Evolutionary conservation across 2,329 filamentous ascomycete species (phyloP).

Genomic region (Penicillium hesseltinei): DNA sequence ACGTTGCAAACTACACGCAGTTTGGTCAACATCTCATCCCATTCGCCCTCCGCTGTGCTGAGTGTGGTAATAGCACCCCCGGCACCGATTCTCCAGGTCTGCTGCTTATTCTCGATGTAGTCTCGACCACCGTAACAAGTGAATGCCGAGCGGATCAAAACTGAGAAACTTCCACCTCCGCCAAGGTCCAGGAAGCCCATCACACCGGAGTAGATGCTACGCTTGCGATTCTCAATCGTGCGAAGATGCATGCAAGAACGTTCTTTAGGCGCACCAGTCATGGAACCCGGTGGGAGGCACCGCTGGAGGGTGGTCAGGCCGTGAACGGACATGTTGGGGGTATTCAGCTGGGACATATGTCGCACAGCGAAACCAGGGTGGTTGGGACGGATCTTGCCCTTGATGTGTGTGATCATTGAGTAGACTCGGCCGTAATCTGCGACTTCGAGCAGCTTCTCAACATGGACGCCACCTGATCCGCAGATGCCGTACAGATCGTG

Average conservation of each 20-base stretch:
- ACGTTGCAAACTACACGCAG: slow-evolving; percentile 49
- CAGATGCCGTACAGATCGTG: slow-evolving; percentile 88
- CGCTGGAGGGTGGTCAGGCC: slow-evolving; percentile 74
- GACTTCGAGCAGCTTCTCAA: slow-evolving; percentile 76
- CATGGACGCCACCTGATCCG: slow-evolving; percentile 68
- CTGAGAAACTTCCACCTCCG: slow-evolving; percentile 84
- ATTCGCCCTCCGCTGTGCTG: slow-evolving; percentile 76
- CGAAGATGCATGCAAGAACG: slow-evolving; percentile 80
- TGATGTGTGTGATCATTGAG: slow-evolving; percentile 85
- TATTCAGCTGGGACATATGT: slow-evolving; percentile 30
- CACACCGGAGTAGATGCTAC: slow-evolving; percentile 83
- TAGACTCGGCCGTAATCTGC: slow-evolving; percentile 91
- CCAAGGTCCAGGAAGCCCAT: slow-evolving; percentile 86
- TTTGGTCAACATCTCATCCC: slow-evolving; percentile 86
- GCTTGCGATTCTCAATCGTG: slow-evolving; percentile 61
- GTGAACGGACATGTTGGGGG: slow-evolving; percentile 36
- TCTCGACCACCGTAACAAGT: slow-evolving; percentile 29
- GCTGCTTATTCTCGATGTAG: slow-evolving; percentile 14
- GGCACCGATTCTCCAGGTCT: slow-evolving; percentile 76
- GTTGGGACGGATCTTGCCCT: slow-evolving; percentile 53
- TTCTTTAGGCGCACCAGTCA: slow-evolving; percentile 96
- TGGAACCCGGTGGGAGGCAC: slow-evolving; percentile 83
- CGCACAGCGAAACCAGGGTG: slow-evolving; percentile 33
- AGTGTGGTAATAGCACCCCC: slow-evolving; percentile 86
- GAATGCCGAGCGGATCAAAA: slow-evolving; percentile 82